Evolutionary conservation across 78 protist species (phyloP), one percentile per base, ranked within the genome.

Genomic region (Dictyostelium brefeldianum): DNA sequence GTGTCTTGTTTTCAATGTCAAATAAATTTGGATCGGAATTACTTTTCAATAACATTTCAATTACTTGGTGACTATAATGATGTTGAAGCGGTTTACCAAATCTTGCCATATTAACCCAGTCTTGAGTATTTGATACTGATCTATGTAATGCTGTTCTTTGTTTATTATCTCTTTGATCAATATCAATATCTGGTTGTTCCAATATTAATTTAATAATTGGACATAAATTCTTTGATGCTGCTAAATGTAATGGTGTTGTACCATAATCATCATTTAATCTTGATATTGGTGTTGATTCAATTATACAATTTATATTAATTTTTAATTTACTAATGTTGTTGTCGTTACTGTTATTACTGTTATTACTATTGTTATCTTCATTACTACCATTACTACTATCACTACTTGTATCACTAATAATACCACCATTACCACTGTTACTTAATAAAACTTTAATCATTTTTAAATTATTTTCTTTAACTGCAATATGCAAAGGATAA

Each of bases 61-160:
- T 70, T 0, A 69, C 48, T 50, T 87, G 92, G 77, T 87, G 92
- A 59, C 83, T 54, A 65, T 77, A 87, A 78, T 77, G 56, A 15
- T 54, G 50, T 50, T 77, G 83, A n/a, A 74, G 65, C 6, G 92
- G 92, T 51, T 87, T 87, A 51, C 92, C 92, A 87, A 87, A 87
- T 87, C 92, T 87, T 29, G 92, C 53, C 64, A 87, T 87, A 25
- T 81, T 70, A 5, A 87, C 53, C 92, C 92, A 87, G 77, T 87
- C 92, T 20, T 87, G 92, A 1, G 64, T 77, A 22, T 80, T 56
- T 50, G 67, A 77, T 8, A 87, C 92, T 29, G 77, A 11, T 10
- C 83, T 25, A 64, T 87, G 92, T 22, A 87, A 18, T 29, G 84
- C 31, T 7, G 84, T 59, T 50, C 83, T 56, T 27, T 74, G 47